Percentiles rank a stretch among this genome's conserved stretches.
phyloP scores from a whole-genome alignment of 345 rosid species.

The Eucalyptus curtisii region DNA sequence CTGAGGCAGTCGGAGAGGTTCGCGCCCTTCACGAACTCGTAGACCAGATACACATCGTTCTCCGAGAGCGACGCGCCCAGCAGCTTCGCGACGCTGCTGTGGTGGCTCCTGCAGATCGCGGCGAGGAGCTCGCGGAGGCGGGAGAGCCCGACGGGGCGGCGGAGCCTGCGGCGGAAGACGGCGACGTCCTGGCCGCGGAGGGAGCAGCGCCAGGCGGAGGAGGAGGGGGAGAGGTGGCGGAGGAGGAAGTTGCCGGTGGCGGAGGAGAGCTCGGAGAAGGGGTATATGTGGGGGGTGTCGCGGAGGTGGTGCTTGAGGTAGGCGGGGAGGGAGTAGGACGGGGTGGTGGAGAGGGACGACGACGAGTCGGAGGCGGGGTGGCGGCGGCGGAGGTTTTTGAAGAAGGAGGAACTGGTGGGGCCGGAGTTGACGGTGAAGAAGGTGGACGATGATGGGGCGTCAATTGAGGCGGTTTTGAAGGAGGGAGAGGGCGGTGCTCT shows the following conservation, averaged over 20 bases:
- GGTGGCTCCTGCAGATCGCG: constrained; percentile 21
- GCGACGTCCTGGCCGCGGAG: constrained; percentile 7
- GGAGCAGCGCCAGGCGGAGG: constrained; percentile 24
- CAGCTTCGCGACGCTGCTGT: constrained; percentile 25
- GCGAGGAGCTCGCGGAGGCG: constrained; percentile 2
- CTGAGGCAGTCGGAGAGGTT: constrained; percentile 58
- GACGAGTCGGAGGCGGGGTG: constrained; percentile 1
- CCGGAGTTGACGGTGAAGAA: background rate
- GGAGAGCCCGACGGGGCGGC: background rate
- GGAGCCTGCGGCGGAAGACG: constrained; percentile 20
- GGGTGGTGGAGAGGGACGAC: background rate
- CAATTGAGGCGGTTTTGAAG: background rate
- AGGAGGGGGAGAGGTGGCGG: constrained; percentile 6
- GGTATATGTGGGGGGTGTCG: constrained; percentile 18
- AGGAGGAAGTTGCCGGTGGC: constrained; percentile 32
- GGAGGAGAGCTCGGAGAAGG: constrained; percentile 19
- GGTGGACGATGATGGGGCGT: background rate
- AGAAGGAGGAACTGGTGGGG: background rate
- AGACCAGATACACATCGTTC: constrained; percentile 49
- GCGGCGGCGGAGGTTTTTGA: background rate
- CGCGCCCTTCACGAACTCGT: constrained; percentile 47
- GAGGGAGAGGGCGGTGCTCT: background rate
- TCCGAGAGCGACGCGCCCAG: constrained; percentile 27
- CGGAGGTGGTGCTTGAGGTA: background rate
- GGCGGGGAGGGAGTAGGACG: background rate